Evolutionary conservation across 441 rosid genomes (phyloP), one percentile per base, ranked within the genome.

Genomic region (Eruca vesicaria): DNA sequence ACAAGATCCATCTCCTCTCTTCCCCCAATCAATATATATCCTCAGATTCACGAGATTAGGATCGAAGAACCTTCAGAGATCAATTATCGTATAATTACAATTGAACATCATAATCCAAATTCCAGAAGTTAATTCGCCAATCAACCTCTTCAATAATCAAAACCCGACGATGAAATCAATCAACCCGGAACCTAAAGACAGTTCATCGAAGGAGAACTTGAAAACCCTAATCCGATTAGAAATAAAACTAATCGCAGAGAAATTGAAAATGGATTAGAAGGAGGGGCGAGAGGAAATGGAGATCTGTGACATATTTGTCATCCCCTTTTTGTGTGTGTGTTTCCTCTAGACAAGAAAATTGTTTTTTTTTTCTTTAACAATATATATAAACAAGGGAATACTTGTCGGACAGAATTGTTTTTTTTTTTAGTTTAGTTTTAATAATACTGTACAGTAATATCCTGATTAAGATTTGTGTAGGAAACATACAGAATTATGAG

Each of bases 1-100:
- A 85, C 85, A 78, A 83, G 90, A 74, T 93, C 97, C 94, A 89
- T 86, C 50, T 71, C 80, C 83, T 81, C 77, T 71, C 28, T 23
- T 23, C 28, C 28, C 45, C 11, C 60, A 55, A 45, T 45, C 53
- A n/a, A n/a, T n/a, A n/a, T n/a, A n/a, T n/a, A n/a, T n/a, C 26
- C 26, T 23, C 26, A 23, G 26, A 23, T 23, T 23, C 26, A 23
- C 26, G 26, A 23, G 26, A 16, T n/a, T 48, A 75, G 60, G 50
- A 41, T 14, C 50, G 18, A 43, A 43, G 67, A 74, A 16, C 33
- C 41, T 68, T 61, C 45, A 52, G 55, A 68, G 63, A 61, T 68
- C 55, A 50, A 33, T 36, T 23, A 36, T 55, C 9, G 62, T 35
- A 20, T 7, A 52, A 6, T 32, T 32, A 41, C 48, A 41, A 14